A percentile compares a stretch with the other conserved stretches of the same genome.
phyloP scores from a whole-genome alignment of 306 rosid genomes.

The Glycine soja region DNA sequence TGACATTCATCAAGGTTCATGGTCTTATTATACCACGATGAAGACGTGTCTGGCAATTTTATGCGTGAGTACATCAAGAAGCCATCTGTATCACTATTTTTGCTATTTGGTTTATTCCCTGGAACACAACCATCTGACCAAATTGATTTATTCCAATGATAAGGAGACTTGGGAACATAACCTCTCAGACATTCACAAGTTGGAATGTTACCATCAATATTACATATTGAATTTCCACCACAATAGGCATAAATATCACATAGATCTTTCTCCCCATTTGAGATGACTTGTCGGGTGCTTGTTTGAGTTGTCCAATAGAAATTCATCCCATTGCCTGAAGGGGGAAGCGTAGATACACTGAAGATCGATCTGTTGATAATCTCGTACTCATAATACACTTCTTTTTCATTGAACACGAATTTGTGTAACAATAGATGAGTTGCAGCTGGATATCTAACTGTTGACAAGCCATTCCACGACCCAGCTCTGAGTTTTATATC shows the following conservation, averaged over 20 bases:
- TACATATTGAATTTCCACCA: constrained; percentile 11
- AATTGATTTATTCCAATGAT: constrained; percentile 1
- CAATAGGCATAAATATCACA: constrained; percentile 34
- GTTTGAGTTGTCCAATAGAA: not conserved
- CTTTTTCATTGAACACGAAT: not conserved
- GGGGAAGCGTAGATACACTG: not conserved
- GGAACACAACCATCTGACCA: not conserved
- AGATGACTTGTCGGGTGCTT: not conserved
- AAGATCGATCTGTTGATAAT: not conserved
- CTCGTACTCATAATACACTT: not conserved
- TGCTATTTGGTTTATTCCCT: not conserved
- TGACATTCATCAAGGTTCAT: constrained; percentile 34
- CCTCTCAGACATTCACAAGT: constrained; percentile 34
- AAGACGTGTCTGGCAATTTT: constrained; percentile 49
- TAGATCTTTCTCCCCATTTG: not conserved
- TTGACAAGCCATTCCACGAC: constrained; percentile 46
- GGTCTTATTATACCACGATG: constrained; percentile 13
- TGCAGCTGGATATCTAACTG: constrained; percentile 16
- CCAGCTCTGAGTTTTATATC: constrained; percentile 5
- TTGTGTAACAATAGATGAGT: not conserved
- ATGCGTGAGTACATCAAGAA: not conserved
- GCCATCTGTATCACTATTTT: not conserved
- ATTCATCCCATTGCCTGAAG: not conserved
- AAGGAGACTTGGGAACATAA: not conserved
- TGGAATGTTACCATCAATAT: not conserved